These are phyloP conservation scores for Colletotrichum godetiae DNA, from an alignment of 2,329 filamentous ascomycete species.

Conservation along the genomic window DNA sequence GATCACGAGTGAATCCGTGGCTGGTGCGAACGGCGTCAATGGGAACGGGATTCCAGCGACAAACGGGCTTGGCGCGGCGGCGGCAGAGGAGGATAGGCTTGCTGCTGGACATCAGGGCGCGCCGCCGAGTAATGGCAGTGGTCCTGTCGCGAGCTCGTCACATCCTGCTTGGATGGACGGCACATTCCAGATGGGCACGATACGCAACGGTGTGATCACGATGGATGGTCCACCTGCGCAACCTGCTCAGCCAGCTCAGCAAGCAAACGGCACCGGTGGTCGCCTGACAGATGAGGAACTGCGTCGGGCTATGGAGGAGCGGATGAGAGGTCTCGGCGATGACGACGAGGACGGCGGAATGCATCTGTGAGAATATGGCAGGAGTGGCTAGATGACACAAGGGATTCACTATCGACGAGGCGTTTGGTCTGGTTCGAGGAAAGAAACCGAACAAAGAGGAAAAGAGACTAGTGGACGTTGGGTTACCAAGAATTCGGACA, in stretches of 20 bases:
- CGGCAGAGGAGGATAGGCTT: constrained; percentile 29
- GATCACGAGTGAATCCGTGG: background rate
- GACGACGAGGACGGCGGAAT: constrained; percentile 66
- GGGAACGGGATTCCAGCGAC: constrained; percentile 15
- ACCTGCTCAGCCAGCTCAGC: constrained; percentile 2
- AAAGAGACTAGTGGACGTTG: background rate
- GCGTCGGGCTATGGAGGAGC: constrained; percentile 64
- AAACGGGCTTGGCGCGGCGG: constrained; percentile 35
- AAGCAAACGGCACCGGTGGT: constrained; percentile 49
- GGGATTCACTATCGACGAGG: constrained; percentile 5
- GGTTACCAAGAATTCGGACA: background rate
- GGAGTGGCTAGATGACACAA: background rate
- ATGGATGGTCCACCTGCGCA: constrained; percentile 48
- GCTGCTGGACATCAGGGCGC: constrained; percentile 18
- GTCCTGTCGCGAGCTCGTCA: constrained; percentile 26
- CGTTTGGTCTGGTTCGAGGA: background rate
- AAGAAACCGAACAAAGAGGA: background rate
- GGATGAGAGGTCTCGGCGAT: constrained; percentile 58
- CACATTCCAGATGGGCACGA: constrained; percentile 70
- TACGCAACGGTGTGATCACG: constrained; percentile 62
- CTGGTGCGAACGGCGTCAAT: constrained; percentile 1
- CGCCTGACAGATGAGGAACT: constrained; percentile 70
- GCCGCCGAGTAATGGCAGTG: background rate
- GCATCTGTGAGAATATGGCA: constrained; percentile 62
- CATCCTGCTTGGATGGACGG: constrained; percentile 70